Conservation (phyloP, 441 rosid species). For the Pelargonium cotyledonis region DNA sequence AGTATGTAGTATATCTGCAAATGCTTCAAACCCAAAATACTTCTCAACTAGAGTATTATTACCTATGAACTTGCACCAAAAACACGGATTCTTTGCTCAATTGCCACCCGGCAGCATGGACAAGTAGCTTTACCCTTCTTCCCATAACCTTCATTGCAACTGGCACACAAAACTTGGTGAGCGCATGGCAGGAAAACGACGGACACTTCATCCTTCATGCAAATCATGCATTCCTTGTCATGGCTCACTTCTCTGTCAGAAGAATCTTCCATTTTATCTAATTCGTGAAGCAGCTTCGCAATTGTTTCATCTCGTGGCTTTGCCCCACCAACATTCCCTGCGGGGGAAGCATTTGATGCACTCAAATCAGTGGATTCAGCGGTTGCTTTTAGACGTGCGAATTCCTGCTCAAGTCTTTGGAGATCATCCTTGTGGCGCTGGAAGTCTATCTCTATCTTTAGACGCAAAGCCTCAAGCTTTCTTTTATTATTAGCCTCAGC, state of each 20-base stretch:
- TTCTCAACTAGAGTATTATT: background rate
- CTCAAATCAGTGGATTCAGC: slow-evolving; percentile 36
- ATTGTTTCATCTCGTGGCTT: slow-evolving; percentile 54
- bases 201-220: slow-evolving; percentile 74
- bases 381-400: slow-evolving; percentile 55
- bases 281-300: slow-evolving; percentile 55
- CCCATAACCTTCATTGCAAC: slow-evolving; percentile 65
- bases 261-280: slow-evolving; percentile 58
- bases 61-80: slow-evolving; percentile 76
- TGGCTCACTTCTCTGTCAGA: slow-evolving; percentile 39
- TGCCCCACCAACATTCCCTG: slow-evolving; percentile 38
- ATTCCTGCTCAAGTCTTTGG: slow-evolving; percentile 85
- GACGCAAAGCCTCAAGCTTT: slow-evolving; percentile 63
- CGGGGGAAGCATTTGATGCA: slow-evolving; percentile 30
- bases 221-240: slow-evolving; percentile 74
- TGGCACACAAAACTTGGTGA: slow-evolving; percentile 77
- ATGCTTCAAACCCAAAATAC: background rate
- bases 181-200: slow-evolving; percentile 91
- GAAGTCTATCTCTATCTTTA: slow-evolving; percentile 78
- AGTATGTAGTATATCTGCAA: no score
- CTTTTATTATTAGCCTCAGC: slow-evolving; percentile 62
- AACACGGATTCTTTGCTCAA: slow-evolving; percentile 75
- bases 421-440: slow-evolving; percentile 90
- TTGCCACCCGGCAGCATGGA: slow-evolving; percentile 66
- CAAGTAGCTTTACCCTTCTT: slow-evolving; percentile 71